Evolutionary conservation across 2,329 filamentous ascomycete species (phyloP), one percentile per base, ranked within the genome.

Genomic region (Erysiphe neolycopersici): DNA sequence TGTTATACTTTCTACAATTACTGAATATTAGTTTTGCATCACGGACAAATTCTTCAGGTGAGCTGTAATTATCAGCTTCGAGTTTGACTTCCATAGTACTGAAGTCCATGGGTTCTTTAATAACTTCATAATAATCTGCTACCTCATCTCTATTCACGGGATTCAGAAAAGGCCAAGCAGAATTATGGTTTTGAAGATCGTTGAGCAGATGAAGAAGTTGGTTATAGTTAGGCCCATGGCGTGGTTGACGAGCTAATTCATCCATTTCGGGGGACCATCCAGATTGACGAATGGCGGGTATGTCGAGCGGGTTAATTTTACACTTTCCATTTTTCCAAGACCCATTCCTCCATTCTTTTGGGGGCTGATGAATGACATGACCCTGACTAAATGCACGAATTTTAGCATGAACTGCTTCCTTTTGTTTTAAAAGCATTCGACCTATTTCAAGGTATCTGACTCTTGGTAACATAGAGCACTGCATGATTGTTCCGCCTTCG

Each of bases 191-290:
- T 58, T 95, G 85, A 60, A 95, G 73, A 56, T 93, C 82, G 60
- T 91, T 93, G 50, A 98, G 76, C 6, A 98, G 71, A 58, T 89
- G 83, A 12, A 93, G 70, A 2, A 98, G 75, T 52, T 91, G 79
- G 58, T 89, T 92, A 65, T 93, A 94, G 58, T 94, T 92, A 39
- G 89, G 89, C 0, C 89, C 89, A 56, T 94, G 87, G 32, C 89
- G 83, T 26, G 89, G 87, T 58, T 93, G 84, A 32, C 89, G 80
- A 1, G 89, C 84, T 18, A 98, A 69, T 58, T 92, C 84, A 61
- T 98, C 89, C 89, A 98, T 98, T 56, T 92, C 87, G 0, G 82
- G 80, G 0, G 82, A 91, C 89, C 89, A 98, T 48, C 89, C 87
- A 0, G 83, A 89, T 40, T 76, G 80, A 53, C 77, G 83, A 60